Evolutionary conservation across 345 rosid species (phyloP), one percentile per base, ranked within the genome.

Genomic region (Chamaenerion angustifolium): DNA sequence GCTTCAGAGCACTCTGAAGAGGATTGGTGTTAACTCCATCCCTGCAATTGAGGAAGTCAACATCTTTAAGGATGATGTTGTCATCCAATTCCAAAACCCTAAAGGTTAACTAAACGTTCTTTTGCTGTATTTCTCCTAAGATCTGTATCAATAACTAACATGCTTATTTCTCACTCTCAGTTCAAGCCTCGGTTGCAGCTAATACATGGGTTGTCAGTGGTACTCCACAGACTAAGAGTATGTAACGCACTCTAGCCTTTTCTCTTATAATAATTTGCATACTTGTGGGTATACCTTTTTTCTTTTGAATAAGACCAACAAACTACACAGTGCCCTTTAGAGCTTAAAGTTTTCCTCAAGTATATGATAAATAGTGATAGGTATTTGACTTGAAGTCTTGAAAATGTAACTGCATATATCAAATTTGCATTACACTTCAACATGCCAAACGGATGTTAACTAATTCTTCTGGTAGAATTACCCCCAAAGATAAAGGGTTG

Each of bases 191-290:
- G 17, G 62, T 92, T 69, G 76, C 72, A n/a, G 98, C 96, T 43
- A 87, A 92, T 68, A 92, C 98, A 55, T 92, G 98, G 98, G 98
- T 92, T 13, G 95, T 92, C 48, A 84, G 87, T 42, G 98, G 98
- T 25, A 45, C 96, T 51, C 95, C 96, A 16, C 95, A 84, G 63
- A 87, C 93, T 27, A 86, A 80, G 65, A 87, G 98, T 92, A 81
- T 17, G 76, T 11, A 11, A 51, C 41, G 2, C 40, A 21, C n/a
- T 45, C 4, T 1, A 35, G 42, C 50, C 21, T 48, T 62, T 7
- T 16, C 13, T 21, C 12, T 16, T 2, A 9, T 48, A 27, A 42
- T n/a, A n/a, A n/a, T n/a, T n/a, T 41, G 9, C 27, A 23, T 23
- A 5, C 5, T 23, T 23, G 27, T 2, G 27, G 27, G 5, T 5